Evolutionary conservation across 202 grass and related monocot species (phyloP), one percentile per base, ranked within the genome.

Genomic region (Musa balbisiana): DNA sequence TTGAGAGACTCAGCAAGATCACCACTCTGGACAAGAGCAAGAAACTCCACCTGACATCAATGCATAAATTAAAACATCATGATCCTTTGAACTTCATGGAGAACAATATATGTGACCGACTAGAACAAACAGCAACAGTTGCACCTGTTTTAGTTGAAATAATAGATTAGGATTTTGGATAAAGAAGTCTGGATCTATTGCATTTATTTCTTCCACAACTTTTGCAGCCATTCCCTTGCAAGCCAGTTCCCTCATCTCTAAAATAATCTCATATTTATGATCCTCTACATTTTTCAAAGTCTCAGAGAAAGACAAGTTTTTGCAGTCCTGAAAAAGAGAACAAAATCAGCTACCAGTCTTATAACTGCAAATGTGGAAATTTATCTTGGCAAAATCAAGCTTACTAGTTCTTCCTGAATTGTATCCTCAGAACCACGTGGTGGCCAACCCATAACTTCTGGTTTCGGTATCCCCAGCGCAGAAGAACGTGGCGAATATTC

Each of bases 91-190:
- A 68, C 33, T 50, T 68, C n/a, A 83, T 49, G 67, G 27, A 73
- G 22, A 24, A 51, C 53, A 74, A 56, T 8, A 16, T 2, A 20
- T 58, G 43, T 73, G 60, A n/a, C 17, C 24, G 73, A 65, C 2
- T 53, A 80, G 52, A 23, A 26, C 17, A 70, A 21, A 51, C 11
- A 27, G 63, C 22, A 55, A 54, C 62, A 55, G 58, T 88, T 72
- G 33, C 33, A 99, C 95, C 89, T 99, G 95, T 90, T 99, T 99
- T 65, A 99, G 80, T 75, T 99, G 95, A 86, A 99, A 99, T 25
- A 99, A 80, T 72, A 99, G 85, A 82, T 82, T 33, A 83, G 91
- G 85, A 80, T 94, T 99, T 76, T 88, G 83, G n/a, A 55, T 65
- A 81, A 99, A 99, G 77, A 99, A 99, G 60, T 92, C 87, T 77